These are phyloP conservation scores for Rubroboletus satanas DNA, from an alignment of 768 basidiomycete species.

Conservation along the genomic window DNA sequence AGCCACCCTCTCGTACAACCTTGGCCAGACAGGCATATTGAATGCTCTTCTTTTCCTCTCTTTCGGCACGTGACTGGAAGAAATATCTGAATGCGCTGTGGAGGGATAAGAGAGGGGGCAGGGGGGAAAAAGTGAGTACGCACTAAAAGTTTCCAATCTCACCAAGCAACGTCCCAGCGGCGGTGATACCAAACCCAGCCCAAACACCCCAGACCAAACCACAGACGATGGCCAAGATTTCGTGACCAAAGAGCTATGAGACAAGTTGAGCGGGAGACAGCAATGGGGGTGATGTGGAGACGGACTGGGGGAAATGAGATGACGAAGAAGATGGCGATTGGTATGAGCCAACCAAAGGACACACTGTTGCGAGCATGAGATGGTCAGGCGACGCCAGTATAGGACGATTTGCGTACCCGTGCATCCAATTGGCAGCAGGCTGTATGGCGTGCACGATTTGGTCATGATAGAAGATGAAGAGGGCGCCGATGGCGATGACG, in stretches of 20 bases:
- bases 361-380: slow-evolving; percentile 35
- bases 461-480: slow-evolving; percentile 61
- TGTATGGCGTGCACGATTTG: slow-evolving; percentile 49
- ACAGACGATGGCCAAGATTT: slow-evolving; percentile 84
- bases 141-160: slow-evolving; percentile 88
- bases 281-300: slow-evolving; percentile 2
- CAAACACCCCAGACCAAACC: slow-evolving; percentile 91
- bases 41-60: slow-evolving; percentile 57
- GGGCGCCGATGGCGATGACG: slow-evolving; percentile 44
- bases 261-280: slow-evolving; percentile 1
- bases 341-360: slow-evolving; percentile 66
- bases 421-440: slow-evolving; percentile 46
- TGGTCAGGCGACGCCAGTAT: background rate
- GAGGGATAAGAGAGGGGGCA: slow-evolving; percentile 11
- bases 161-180: slow-evolving; percentile 77
- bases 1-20: slow-evolving; percentile 83
- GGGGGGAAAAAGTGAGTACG: slow-evolving; percentile 26
- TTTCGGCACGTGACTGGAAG: slow-evolving; percentile 71
- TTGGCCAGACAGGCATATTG: slow-evolving; percentile 59
- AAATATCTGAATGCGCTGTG: slow-evolving; percentile 78
- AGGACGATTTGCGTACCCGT: slow-evolving; percentile 28
- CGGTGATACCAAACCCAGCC: slow-evolving; percentile 82
- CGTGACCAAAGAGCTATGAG: slow-evolving; percentile 79
- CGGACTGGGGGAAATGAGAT: slow-evolving; percentile 81
- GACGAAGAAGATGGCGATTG: slow-evolving; percentile 77